A percentile compares a stretch with the other conserved stretches of the same genome.
These are phyloP conservation scores for Kitagawia praeruptora DNA, from an alignment of 129 eudicot genomes.

Conservation along the genomic window DNA sequence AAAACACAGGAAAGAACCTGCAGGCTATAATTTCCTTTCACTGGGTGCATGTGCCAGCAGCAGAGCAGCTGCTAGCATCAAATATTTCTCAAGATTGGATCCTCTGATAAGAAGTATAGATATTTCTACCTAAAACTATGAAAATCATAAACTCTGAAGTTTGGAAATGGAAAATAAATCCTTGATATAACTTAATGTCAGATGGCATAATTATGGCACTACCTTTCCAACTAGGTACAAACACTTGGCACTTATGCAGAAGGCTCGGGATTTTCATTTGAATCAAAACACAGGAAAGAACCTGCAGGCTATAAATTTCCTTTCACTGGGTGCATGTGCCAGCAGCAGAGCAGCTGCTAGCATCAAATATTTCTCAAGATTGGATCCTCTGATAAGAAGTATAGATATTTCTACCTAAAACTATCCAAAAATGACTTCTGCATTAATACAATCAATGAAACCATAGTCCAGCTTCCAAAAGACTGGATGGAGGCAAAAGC, in stretches of 20 bases:
- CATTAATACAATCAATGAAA: not conserved
- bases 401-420: not conserved
- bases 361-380: not conserved
- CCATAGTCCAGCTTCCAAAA: too few relatives aligned
- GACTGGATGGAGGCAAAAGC: too few relatives aligned
- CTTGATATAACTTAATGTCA: not conserved
- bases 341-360: not conserved
- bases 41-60: not conserved
- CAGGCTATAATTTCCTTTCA: not conserved
- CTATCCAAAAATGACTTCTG: not conserved
- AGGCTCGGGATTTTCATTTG: too few relatives aligned
- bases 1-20: not conserved
- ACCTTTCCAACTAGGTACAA: not conserved
- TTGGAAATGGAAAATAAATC: not conserved
- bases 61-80: not conserved
- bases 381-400: not conserved
- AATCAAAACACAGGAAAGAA: not conserved
- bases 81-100: not conserved
- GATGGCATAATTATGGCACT: not conserved
- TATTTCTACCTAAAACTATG: too few relatives aligned
- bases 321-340: not conserved
- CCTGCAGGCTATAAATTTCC: not conserved
- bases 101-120: not conserved
- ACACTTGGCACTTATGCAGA: not conserved
- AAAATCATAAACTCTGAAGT: too few relatives aligned